Percentiles rank a stretch among this genome's conserved stretches.
These are phyloP conservation scores for Microcos paniculata DNA, from an alignment of 345 rosid species.

Conservation along the genomic window DNA sequence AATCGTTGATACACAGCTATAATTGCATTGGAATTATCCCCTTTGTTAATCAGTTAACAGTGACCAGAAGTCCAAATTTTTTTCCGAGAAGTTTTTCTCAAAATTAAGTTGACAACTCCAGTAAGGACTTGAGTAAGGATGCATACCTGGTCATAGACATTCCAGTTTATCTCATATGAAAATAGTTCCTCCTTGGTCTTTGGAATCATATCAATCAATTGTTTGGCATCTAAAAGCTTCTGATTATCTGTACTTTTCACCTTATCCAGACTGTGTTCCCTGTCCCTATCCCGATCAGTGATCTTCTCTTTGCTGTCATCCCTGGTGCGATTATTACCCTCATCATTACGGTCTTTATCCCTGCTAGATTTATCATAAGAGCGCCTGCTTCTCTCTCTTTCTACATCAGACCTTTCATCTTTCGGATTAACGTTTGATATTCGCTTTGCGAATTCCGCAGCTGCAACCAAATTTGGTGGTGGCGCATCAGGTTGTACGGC, in stretches of 20 bases:
- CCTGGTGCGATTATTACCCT: slow-evolving; percentile 46
- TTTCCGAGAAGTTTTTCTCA: not conserved
- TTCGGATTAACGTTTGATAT: slow-evolving; percentile 63
- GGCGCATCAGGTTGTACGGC: slow-evolving; percentile 66
- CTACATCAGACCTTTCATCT: slow-evolving; percentile 71
- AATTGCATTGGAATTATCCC: not conserved
- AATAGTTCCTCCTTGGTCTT: slow-evolving; percentile 95
- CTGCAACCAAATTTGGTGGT: slow-evolving; percentile 83
- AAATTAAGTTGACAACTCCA: not conserved
- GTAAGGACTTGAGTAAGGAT: slow-evolving; percentile 5
- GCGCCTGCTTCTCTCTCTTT: slow-evolving; percentile 76
- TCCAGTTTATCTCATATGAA: slow-evolving; percentile 89
- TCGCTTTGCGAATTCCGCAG: slow-evolving; percentile 92
- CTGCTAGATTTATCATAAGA: slow-evolving; percentile 68
- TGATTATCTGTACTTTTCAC: slow-evolving; percentile 68
- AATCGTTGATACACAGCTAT: not conserved
- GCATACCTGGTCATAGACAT: slow-evolving; percentile 80
- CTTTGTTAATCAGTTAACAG: not conserved
- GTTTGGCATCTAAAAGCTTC: slow-evolving; percentile 93
- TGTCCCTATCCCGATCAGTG: slow-evolving; percentile 52
- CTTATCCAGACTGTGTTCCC: slow-evolving; percentile 61
- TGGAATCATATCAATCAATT: slow-evolving; percentile 96
- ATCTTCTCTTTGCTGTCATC: slow-evolving; percentile 49
- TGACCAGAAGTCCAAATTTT: not conserved
- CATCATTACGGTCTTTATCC: slow-evolving; percentile 59